Evolutionary conservation across 2,329 filamentous ascomycete genomes (phyloP), one percentile per base, ranked within the genome.

Genomic region (Diplocarpon mali): DNA sequence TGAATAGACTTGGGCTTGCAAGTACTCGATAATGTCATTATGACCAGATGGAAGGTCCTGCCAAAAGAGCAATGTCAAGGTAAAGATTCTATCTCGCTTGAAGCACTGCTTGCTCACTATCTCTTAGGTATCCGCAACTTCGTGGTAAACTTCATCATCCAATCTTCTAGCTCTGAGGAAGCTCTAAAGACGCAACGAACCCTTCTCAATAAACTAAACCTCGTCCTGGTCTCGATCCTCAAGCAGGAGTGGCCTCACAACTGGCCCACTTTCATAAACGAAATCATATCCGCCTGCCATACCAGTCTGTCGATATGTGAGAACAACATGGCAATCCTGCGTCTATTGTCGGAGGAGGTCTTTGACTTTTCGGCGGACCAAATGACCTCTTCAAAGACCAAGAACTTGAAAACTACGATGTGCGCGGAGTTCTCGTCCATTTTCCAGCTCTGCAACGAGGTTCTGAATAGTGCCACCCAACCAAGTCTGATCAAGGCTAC

Each of bases 211-310:
- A 98, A 98, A 72, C 80, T 98, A 51, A 98, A 98, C 62, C 77
- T 98, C 59, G 90, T 96, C 47, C 83, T 98, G 53, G 87, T 98
- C 57, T 95, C 89, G 46, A 90, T 98, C 52, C 72, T 98, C 62
- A 98, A 98, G 74, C 92, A 98, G 69, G 92, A 98, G 68, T 98
- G 92, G 92, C 92, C 92, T 46, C 90, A 96, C 69, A 94, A 98
- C 72, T 98, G 93, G 92, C 92, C 93, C 10, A 95, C 88, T 15
- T 98, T 98, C 67, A 96, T 98, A 75, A 96, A 96, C 72, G 92
- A 98, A 71, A 98, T 98, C 66, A 88, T 98, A 58, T 84, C 87
- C 16, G 90, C 92, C 45, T 96, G 89, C 68, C 89, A 94, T 64
- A 90, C 86, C 56, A 95, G 85, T 66, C 72, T 98, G 43, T 92